Conservation (phyloP, 108 stramenopile species). For the Licmophora abbreviata region DNA sequence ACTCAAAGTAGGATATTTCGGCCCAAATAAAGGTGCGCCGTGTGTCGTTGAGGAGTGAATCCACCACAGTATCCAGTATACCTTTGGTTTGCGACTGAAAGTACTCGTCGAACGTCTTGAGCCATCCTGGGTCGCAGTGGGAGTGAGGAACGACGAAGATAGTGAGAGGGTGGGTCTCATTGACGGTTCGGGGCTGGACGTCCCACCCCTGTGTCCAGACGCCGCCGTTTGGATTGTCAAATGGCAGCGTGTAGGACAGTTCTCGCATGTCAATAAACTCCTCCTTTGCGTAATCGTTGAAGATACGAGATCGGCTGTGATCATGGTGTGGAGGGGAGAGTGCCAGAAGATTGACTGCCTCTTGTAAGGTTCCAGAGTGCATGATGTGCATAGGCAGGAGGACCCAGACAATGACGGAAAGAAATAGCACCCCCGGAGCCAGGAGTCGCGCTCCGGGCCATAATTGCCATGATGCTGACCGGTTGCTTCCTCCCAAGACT, state of each 20-base stretch:
- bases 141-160: conserved; percentile 57
- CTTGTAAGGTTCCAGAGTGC: no score
- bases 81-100: conserved; percentile 50
- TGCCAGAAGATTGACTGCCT: no score
- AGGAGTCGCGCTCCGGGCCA: no score
- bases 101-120: conserved; percentile 67
- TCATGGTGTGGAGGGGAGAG: no score
- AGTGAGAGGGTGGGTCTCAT: conserved; percentile 15
- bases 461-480: no score
- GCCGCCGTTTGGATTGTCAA: conserved; percentile 45
- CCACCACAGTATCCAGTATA: conserved; percentile 35
- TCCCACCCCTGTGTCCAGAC: conserved; percentile 60
- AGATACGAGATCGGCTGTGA: no score
- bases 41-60: conserved; percentile 23
- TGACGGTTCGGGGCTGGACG: conserved; percentile 17
- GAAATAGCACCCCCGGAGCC: no score
- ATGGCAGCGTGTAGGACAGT: conserved; percentile 25
- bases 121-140: conserved; percentile 63
- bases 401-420: no score
- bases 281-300: no score
- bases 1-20: conserved; percentile 59
- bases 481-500: no score
- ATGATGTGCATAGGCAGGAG: no score
- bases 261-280: conserved; percentile 49
- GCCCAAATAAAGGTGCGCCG: conserved; percentile 60